Percentiles rank a stretch among this genome's conserved stretches.
phyloP scores from a whole-genome alignment of 2,329 filamentous ascomycete genomes.

The Cytospora chrysosperma region DNA sequence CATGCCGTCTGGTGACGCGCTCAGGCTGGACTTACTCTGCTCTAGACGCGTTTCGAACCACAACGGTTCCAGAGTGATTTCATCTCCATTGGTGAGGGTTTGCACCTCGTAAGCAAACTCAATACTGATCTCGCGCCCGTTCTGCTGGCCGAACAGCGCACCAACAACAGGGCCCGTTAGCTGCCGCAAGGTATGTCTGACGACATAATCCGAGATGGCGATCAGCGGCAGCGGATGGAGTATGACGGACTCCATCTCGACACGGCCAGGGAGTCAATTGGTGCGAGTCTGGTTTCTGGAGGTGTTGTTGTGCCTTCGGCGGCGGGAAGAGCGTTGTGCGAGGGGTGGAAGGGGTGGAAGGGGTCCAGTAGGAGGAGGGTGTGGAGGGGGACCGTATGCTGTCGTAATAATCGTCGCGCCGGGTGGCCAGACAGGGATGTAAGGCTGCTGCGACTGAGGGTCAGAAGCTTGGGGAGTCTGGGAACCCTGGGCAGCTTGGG shows the following conservation, averaged over 20 bases:
- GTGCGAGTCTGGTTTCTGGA: neutral
- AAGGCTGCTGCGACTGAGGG: neutral
- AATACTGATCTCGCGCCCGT: constrained; percentile 85
- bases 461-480: neutral
- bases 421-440: neutral
- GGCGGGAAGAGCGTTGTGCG: neutral
- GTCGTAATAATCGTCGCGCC: neutral
- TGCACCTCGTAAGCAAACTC: constrained; percentile 91
- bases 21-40: constrained; percentile 64
- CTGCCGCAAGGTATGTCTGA: constrained; percentile 77
- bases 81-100: constrained; percentile 47
- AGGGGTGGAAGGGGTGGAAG: constrained; percentile 1
- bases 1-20: neutral
- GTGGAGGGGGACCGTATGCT: neutral
- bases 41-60: constrained; percentile 80
- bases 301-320: neutral
- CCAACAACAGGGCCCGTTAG: constrained; percentile 78
- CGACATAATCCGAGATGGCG: constrained; percentile 95
- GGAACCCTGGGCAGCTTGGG: neutral
- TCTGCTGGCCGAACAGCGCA: constrained; percentile 86
- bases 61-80: constrained; percentile 60
- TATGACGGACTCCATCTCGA: constrained; percentile 39
- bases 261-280: neutral
- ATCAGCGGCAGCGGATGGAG: constrained; percentile 94
- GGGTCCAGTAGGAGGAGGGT: neutral